Evolutionary conservation across 345 rosid genomes (phyloP), one percentile per base, ranked within the genome.

Genomic region (Salix dunnii): DNA sequence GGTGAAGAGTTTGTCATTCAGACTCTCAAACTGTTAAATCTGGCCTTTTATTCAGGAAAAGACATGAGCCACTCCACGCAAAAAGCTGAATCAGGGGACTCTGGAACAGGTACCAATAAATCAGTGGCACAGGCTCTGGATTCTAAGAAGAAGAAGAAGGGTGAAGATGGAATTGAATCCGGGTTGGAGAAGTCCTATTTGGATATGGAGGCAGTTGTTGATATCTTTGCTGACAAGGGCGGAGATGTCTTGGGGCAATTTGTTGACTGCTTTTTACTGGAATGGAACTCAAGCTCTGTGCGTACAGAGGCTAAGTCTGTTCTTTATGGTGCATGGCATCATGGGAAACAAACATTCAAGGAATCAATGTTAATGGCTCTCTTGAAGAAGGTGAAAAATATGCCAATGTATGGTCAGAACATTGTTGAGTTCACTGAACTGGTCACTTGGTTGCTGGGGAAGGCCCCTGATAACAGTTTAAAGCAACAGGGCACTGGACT

Each of bases 341-440:
- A 96, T 79, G 99, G 97, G 55, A 93, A 86, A 75, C 87, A 84
- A 68, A 82, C 91, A 42, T 85, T 93, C 82, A 96, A 91, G 88
- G 99, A 93, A 85, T 84, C 86, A 58, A 70, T 96, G 82, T 80
- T 96, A 78, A 72, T 85, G 82, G 79, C 87, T 73, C 89, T 93
- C 68, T 79, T 96, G 82, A 92, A 87, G 83, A 96, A 90, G 76
- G 88, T 93, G 62, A 88, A 81, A 77, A 63, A 68, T 82, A 84
- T 96, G 73, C 98, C 99, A 38, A 85, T 88, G 90, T 93, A 93
- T 84, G 99, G 99, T 79, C 99, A 91, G 88, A 96, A 92, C 83
- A 90, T 96, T 85, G 90, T 87, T 51, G 98, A 96, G 88, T 96
- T 91, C 81, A 89, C 98, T 77, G 98, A 96, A 76, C 92, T 96